Conservation (phyloP, 1,284 basidiomycete genomes). For the Schizophyllum amplum region DNA sequence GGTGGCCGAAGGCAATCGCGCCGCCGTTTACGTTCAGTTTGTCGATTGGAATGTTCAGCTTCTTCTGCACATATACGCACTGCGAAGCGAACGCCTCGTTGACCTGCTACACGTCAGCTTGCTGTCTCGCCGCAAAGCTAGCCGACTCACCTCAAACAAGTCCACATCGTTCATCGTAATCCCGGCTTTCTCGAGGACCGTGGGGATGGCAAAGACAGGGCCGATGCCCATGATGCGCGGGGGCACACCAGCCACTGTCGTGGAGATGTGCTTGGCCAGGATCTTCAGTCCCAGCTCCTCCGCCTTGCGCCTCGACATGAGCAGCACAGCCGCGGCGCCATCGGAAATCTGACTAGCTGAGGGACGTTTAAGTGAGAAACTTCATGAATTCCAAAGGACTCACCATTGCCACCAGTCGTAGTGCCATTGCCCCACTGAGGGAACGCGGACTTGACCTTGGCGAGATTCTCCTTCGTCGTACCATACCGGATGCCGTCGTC, state of each 20-base stretch:
- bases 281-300: constrained; percentile 70
- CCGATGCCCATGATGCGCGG: constrained; percentile 85
- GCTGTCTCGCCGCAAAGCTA: not conserved
- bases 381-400: not conserved
- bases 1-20: constrained; percentile 83
- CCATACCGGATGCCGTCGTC: constrained; percentile 82
- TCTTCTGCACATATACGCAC: constrained; percentile 74
- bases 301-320: constrained; percentile 85
- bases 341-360: constrained; percentile 76
- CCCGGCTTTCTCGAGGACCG: constrained; percentile 56
- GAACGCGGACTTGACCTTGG: constrained; percentile 73
- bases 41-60: constrained; percentile 52
- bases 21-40: constrained; percentile 90
- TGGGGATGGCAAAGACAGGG: constrained; percentile 65
- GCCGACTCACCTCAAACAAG: constrained; percentile 57
- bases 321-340: constrained; percentile 76
- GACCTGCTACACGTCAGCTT: constrained; percentile 38
- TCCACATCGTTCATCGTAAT: constrained; percentile 70
- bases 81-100: constrained; percentile 93
- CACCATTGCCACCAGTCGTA: constrained; percentile 90
- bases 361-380: constrained; percentile 20
- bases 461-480: constrained; percentile 64
- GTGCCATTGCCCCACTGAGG: constrained; percentile 77
- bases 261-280: constrained; percentile 74
- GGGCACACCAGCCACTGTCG: constrained; percentile 61